Conservation (phyloP, 352 stramenopile genomes). For the Phytophthora hybrid region DNA sequence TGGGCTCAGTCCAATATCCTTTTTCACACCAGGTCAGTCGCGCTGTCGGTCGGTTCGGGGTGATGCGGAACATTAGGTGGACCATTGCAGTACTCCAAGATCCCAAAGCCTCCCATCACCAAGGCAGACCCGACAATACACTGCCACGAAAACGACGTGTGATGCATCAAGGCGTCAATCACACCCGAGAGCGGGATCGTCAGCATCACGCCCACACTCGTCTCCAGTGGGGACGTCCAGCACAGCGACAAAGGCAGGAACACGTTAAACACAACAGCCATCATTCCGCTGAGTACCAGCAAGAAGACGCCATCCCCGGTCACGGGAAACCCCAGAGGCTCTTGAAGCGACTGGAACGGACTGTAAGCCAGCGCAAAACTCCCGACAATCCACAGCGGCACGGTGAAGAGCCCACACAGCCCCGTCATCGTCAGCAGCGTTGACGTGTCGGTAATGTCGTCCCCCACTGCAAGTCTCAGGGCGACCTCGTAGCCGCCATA, state of each 20-base stretch:
- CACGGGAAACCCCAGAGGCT: slow-evolving; percentile 55
- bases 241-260: slow-evolving; percentile 46
- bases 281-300: slow-evolving; percentile 41
- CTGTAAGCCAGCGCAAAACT: slow-evolving; percentile 49
- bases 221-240: slow-evolving; percentile 42
- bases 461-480: slow-evolving; percentile 45
- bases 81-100: slow-evolving; percentile 14
- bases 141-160: slow-evolving; percentile 52
- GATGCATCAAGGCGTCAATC: slow-evolving; percentile 55
- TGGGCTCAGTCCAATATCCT: too few species aligned
- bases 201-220: slow-evolving; percentile 68
- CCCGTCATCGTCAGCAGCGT: slow-evolving; percentile 49
- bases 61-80: too few species aligned
- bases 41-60: too few species aligned
- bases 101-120: slow-evolving; percentile 47
- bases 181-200: slow-evolving; percentile 62
- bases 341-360: slow-evolving; percentile 52
- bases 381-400: slow-evolving; percentile 57
- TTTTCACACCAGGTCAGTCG: too few species aligned
- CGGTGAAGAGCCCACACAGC: slow-evolving; percentile 52
- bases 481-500: slow-evolving; percentile 63
- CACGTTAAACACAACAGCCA: slow-evolving; percentile 50
- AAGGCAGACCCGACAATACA: slow-evolving; percentile 55
- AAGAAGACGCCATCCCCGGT: slow-evolving; percentile 46
- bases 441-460: slow-evolving; percentile 57